phyloP scores from a whole-genome alignment of 805 yeast genomes.

The Sugiyamaella mastotermitis region DNA sequence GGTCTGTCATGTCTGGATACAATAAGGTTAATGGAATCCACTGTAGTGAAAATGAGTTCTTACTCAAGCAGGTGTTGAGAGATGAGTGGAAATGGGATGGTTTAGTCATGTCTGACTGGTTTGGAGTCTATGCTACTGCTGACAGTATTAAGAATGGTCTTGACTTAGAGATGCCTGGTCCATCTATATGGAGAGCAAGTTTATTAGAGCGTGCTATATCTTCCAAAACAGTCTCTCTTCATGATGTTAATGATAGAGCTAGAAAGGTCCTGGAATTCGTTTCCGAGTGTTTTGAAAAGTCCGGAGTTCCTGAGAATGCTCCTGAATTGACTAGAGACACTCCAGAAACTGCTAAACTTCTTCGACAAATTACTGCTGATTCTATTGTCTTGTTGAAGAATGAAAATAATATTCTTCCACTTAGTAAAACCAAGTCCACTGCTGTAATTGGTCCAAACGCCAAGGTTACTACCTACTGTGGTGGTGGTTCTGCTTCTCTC shows the following conservation, averaged over 20 bases:
- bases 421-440: slow-evolving; percentile 35
- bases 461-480: slow-evolving; percentile 43
- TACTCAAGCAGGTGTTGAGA: slow-evolving; percentile 40
- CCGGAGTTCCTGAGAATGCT: slow-evolving; percentile 39
- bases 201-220: slow-evolving; percentile 38
- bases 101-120: slow-evolving; percentile 60
- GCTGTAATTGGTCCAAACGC: slow-evolving; percentile 61
- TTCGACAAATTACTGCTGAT: slow-evolving; percentile 45
- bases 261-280: slow-evolving; percentile 43
- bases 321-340: slow-evolving; percentile 40
- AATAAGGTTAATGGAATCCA: slow-evolving; percentile 59
- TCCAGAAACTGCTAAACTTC: slow-evolving; percentile 38
- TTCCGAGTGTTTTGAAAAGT: slow-evolving; percentile 34
- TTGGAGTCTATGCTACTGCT: slow-evolving; percentile 45
- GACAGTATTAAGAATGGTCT: slow-evolving; percentile 49
- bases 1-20: slow-evolving; percentile 54
- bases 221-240: slow-evolving; percentile 36
- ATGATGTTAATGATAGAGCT: slow-evolving; percentile 43
- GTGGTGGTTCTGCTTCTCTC: slow-evolving; percentile 59
- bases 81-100: slow-evolving; percentile 21
- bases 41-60: slow-evolving; percentile 39
- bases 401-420: slow-evolving; percentile 42
- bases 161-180: slow-evolving; percentile 66
- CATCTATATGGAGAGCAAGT: slow-evolving; percentile 40
- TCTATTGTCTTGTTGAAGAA: slow-evolving; percentile 54